Evolutionary conservation across 2,329 filamentous ascomycete genomes (phyloP).

Genomic region (Cercospora beticola): DNA sequence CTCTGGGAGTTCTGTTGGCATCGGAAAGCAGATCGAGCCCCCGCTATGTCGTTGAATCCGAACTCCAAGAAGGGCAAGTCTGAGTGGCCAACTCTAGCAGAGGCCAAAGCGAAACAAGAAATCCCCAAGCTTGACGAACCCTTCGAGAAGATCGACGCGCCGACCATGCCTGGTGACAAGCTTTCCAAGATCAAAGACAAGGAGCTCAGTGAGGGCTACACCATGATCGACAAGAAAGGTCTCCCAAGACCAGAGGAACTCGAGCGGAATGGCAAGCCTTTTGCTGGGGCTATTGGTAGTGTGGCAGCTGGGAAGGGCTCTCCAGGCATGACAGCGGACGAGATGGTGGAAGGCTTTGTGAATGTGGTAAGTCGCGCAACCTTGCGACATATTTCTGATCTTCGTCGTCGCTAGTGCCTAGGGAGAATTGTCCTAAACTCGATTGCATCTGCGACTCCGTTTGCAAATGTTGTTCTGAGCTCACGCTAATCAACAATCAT

Average conservation of each 20-base stretch:
- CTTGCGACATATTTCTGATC: background rate
- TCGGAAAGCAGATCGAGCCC: background rate
- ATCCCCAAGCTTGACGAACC: background rate
- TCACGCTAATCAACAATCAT: background rate
- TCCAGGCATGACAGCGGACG: background rate
- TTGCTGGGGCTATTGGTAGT: background rate
- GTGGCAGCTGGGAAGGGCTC: background rate
- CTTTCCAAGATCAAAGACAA: background rate
- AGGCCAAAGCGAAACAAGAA: background rate
- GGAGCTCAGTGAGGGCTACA: background rate
- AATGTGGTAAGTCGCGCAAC: background rate
- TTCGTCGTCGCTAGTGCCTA: background rate
- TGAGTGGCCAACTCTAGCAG: background rate
- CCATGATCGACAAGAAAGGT: background rate
- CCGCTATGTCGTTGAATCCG: background rate
- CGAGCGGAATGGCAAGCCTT: constrained; percentile 2
- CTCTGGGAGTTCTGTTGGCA: background rate
- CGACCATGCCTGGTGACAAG: background rate
- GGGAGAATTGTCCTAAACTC: background rate
- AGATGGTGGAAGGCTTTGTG: background rate
- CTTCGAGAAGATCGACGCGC: background rate
- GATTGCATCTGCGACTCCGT: background rate
- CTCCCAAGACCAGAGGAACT: background rate
- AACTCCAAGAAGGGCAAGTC: background rate
- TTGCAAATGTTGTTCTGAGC: background rate